Conservation (phyloP, 495 filamentous ascomycete species). For the Penicillium turbatum region DNA sequence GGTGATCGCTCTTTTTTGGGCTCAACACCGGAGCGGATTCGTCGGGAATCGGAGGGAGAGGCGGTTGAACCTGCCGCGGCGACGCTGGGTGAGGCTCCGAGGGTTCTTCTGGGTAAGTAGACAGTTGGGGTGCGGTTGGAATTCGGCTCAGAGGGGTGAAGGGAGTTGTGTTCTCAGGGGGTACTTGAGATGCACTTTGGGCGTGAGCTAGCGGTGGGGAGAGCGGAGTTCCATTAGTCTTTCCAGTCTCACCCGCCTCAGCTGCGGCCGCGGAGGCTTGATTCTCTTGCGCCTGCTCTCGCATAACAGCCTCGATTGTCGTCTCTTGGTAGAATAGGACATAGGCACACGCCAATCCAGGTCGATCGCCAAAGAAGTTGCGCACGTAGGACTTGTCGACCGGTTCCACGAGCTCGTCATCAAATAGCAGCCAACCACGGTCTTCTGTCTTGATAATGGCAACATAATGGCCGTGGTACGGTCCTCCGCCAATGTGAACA, state of each 20-base stretch:
- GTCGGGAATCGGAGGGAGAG: conserved; percentile 40
- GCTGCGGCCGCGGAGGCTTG: conserved; percentile 48
- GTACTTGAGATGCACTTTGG: conserved; percentile 38
- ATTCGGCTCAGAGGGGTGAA: conserved; percentile 55
- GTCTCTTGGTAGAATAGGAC: conserved; percentile 98
- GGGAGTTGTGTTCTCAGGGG: conserved; percentile 45
- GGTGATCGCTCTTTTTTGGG: conserved; percentile 44
- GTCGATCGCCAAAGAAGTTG: conserved; percentile 94
- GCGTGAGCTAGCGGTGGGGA: conserved; percentile 35
- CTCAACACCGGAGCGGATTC: conserved; percentile 26
- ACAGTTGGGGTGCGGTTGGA: conserved; percentile 54
- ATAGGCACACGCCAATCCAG: conserved; percentile 89
- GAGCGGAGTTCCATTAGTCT: conserved; percentile 38
- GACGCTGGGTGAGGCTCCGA: conserved; percentile 23
- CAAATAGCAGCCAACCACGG: conserved; percentile 91
- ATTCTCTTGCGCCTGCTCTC: conserved; percentile 77
- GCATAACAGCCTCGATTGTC: conserved; percentile 79
- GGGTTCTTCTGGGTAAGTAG: conserved; percentile 30
- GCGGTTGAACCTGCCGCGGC: conserved; percentile 20
- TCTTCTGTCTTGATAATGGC: conserved; percentile 97
- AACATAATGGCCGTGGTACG: conserved; percentile 96
- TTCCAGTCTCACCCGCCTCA: conserved; percentile 51
- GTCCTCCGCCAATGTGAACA: conserved; percentile 97
- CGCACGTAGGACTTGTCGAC: conserved; percentile 95
- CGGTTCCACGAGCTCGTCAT: conserved; percentile 97